Evolutionary conservation across 2,329 filamentous ascomycete genomes (phyloP), one percentile per base, ranked within the genome.

Genomic region (Coleophoma eucalyptorum): DNA sequence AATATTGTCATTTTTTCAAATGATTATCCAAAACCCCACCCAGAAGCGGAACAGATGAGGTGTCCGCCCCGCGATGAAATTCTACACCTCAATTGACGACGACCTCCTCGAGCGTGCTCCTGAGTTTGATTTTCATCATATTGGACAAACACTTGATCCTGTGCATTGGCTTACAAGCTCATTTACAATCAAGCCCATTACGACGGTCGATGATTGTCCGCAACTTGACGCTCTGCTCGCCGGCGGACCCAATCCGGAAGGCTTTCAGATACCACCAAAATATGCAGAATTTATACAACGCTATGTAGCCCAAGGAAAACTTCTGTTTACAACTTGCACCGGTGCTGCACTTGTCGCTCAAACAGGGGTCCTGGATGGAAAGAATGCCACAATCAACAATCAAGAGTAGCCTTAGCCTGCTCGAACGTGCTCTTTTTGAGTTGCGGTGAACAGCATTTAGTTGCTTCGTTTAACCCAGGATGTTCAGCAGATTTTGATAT

Each of bases 381-480:
- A 69, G 54, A 68, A 73, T n/a, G 86, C 83, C 3, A 89, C 86
- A 3, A 84, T 80, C 18, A 89, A 89, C 63, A 89, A 89, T 67
- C n/a, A n/a, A n/a, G n/a, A n/a, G n/a, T n/a, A n/a, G n/a, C n/a
- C n/a, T n/a, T n/a, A n/a, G n/a, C n/a, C n/a, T n/a, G n/a, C n/a
- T n/a, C n/a, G n/a, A n/a, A n/a, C n/a, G n/a, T n/a, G n/a, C n/a
- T n/a, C n/a, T n/a, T n/a, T n/a, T n/a, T n/a, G n/a, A n/a, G n/a
- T n/a, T n/a, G n/a, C n/a, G n/a, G n/a, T n/a, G n/a, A n/a, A n/a
- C n/a, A n/a, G n/a, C n/a, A n/a, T n/a, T n/a, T n/a, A n/a, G n/a
- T n/a, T n/a, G n/a, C n/a, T n/a, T n/a, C n/a, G n/a, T n/a, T n/a
- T n/a, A n/a, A n/a, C n/a, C n/a, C n/a, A n/a, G n/a, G n/a, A n/a